Conservation (phyloP, 441 rosid genomes). For the Syzygium malaccense region DNA sequence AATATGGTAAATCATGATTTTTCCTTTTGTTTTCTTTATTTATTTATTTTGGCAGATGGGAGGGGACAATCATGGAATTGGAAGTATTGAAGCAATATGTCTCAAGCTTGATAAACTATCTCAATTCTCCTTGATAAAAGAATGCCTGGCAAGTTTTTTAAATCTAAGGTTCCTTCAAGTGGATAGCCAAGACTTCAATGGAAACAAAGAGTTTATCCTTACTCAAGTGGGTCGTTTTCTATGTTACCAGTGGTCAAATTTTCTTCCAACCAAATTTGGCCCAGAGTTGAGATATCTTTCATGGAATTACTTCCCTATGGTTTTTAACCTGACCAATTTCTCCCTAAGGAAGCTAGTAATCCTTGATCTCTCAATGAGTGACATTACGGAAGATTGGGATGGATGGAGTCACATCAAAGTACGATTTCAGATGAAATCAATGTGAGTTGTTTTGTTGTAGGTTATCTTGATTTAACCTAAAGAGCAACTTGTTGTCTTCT, state of each 20-base stretch:
- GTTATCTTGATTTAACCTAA: neutral
- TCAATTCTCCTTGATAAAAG: neutral
- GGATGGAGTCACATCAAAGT: neutral
- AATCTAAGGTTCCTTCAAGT: neutral
- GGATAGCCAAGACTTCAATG: neutral
- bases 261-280: neutral
- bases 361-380: neutral
- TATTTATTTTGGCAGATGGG: neutral
- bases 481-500: neutral
- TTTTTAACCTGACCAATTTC: no score
- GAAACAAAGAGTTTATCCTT: no score
- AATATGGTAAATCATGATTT: neutral
- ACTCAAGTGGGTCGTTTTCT: no score
- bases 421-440: neutral
- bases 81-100: neutral
- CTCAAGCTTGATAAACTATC: accelerated
- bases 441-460: no score
- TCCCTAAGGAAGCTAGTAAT: neutral
- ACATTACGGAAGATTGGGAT: neutral
- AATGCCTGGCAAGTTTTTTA: neutral
- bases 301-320: neutral
- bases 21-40: neutral
- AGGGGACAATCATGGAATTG: neutral
- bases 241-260: neutral
- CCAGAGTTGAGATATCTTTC: neutral